Evolutionary conservation across 441 rosid genomes (phyloP), one percentile per base, ranked within the genome.

Genomic region (Jatropha multifida): DNA sequence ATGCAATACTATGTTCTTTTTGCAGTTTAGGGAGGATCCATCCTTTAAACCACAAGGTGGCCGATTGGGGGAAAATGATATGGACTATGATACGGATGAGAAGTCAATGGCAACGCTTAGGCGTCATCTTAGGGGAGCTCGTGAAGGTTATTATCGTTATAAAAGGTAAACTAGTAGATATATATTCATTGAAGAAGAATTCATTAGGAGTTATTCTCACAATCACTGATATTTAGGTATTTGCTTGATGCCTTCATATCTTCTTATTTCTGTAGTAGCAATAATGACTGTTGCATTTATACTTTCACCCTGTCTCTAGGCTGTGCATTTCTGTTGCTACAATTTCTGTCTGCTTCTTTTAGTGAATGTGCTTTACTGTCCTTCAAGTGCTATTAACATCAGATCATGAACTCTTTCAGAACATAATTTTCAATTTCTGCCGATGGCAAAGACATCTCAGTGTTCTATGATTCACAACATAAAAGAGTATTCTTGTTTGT

Each of bases 21-120:
- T 77, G 20, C 84, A 92, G 98, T 88, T 96, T 78, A 89, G 89
- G 80, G 88, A 87, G 82, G 99, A 96, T 56, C 94, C 96, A 74
- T 89, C 96, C 70, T 92, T 96, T 83, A 94, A 94, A 84, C 98
- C 98, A 15, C 98, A 96, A 87, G 99, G 99, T 80, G 99, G 99
- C 60, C 89, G 86, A 78, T 70, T 96, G 81, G 98, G 99, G 52
- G 99, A 94, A 87, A 94, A 94, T 76, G 99, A 96, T 80, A 96
- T 96, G 99, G 98, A 96, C 84, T 94, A 92, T 81, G 99, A 96
- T 80, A 90, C 98, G 37, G 99, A 96, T 86, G 99, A 91, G 81
- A 96, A 94, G 83, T 94, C 98, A 26, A 96, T 96, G 99, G 99
- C 99, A 82, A 92, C 94, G 44, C 88, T 96, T 59, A 89, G 99